Percentiles rank a stretch among this genome's conserved stretches.
phyloP scores from a whole-genome alignment of 257 asterid species.

The Solanum piurae region DNA sequence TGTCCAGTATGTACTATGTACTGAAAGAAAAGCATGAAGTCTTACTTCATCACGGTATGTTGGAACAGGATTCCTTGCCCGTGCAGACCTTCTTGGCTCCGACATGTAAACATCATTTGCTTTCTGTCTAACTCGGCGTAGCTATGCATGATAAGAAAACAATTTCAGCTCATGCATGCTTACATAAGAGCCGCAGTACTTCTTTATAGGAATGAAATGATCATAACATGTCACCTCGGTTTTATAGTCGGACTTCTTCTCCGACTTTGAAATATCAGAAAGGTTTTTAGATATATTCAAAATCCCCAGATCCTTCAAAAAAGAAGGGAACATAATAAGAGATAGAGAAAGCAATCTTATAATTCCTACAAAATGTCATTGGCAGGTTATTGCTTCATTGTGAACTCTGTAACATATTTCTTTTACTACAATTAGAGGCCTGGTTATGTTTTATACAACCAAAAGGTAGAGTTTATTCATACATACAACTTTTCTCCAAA shows the following conservation, averaged over 20 bases:
- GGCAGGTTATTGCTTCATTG: background rate
- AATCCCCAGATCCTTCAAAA: conserved; percentile 73
- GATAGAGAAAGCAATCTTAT: background rate
- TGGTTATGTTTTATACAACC: background rate
- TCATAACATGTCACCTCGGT: conserved; percentile 23
- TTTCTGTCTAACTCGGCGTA: conserved; percentile 21
- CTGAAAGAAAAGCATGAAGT: background rate
- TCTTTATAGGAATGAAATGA: background rate
- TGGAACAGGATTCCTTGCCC: conserved; percentile 51
- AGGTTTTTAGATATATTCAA: conserved; percentile 48
- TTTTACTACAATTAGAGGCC: background rate
- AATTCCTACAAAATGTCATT: background rate
- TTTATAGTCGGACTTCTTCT: conserved; percentile 28
- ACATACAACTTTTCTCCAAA: background rate
- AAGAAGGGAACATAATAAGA: background rate
- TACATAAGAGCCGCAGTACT: background rate
- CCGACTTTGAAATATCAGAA: conserved; percentile 34
- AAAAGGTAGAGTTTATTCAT: background rate
- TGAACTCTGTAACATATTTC: background rate
- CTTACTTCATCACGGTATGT: conserved; percentile 78
- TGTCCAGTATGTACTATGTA: background rate
- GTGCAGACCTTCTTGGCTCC: conserved; percentile 88
- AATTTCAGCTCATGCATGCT: background rate
- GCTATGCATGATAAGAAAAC: conserved; percentile 19
- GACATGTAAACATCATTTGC: conserved; percentile 4